Base-by-base conservation (phyloP, 2,329 filamentous ascomycete genomes). In the Alternaria panax region DNA sequence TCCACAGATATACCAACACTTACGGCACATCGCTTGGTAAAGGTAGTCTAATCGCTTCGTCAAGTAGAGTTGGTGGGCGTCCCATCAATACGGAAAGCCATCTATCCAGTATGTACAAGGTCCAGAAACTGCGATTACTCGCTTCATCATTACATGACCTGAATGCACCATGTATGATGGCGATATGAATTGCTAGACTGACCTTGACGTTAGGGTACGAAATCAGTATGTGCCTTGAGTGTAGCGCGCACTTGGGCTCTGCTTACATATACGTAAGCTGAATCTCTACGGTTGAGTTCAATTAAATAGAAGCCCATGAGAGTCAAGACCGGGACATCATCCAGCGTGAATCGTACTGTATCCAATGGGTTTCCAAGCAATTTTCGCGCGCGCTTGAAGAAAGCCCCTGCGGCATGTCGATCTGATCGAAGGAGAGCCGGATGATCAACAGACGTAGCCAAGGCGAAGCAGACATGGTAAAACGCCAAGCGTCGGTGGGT, bases 21-120 rank as follows among this genome's bases (percentile, higher is more conserved):
- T 64, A 73, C 70, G 60, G 52, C 20, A 42, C 61, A 54, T 67
- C 63, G 51, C 43, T 43, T 55, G 70, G 70, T 45, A 69, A 60
- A 41, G 69, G 63, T 27, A 71, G 58, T 20, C 64, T 62, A 5
- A 73, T 71, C 18, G 69, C 64, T 28, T 72, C 69, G 34, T 72
- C 68, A n/a, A 63, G 52, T 51, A 73, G 63, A 2, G 66, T 66
- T 12, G 70, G 67, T 12, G 69, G 67, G 16, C 70, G 63, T 7
- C 70, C 70, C 70, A 73, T 71, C 5, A 73, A 24, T 34, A 68
- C 66, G 25, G 67, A 68, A 18, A 72, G 62, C 70, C 70, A 73
- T 47, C 70, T 60, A 40, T 73, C 70, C 27, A 73, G 45, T n/a
- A 70, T 54, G 45, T 71, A 73, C 1, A 73, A 55, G 2, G 68